Evolutionary conservation across 192 early-diverging fungal genomes (phyloP), one percentile per base, ranked within the genome.

Genomic region (Haplosporangium gracile): DNA sequence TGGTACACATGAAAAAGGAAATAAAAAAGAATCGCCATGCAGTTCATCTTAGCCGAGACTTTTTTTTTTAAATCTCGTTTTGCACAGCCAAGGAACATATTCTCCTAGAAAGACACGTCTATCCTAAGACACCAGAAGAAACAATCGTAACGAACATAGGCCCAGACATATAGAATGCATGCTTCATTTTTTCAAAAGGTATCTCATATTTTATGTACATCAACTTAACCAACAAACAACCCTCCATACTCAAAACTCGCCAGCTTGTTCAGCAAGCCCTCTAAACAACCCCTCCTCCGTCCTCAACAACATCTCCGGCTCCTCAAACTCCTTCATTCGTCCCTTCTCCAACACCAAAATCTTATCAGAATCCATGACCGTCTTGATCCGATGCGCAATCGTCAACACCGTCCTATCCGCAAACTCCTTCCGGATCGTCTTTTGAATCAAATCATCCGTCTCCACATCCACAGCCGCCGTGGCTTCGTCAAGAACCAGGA

Each of bases 341-440:
- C 69, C 40, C 93, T 94, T 47, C 89, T 92, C 70, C 94, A 88
- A 22, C 26, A 96, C 96, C n/a, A 96, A 69, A 16, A 98, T 93
- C 29, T 92, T 88, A 89, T 98, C 97, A 69, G 96, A 97, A 74
- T 94, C 95, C 70, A 95, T 94, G 26, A 98, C 92, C 0, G 97
- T 97, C 76, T 92, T 91, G 55, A 97, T 74, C 11, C 97, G 92
- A 76, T 99, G 98, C 3, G 98, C 98, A 85, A 99, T 96, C 76
- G 93, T 95, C 43, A 99, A 77, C 60, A 98, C 86, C 4, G 98
- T 98, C 26, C 92, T 91, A 51, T 94, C 88, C 18, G 86, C 89
- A 87, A 97, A 96, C 73, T 93, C 90, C 18, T 92, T 88, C 29
- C 94, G 91, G 73, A 99, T 97, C 0, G 97, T 95, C 29, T 88